phyloP scores from a whole-genome alignment of 352 stramenopile genomes.

The Pythium plurisporium region DNA sequence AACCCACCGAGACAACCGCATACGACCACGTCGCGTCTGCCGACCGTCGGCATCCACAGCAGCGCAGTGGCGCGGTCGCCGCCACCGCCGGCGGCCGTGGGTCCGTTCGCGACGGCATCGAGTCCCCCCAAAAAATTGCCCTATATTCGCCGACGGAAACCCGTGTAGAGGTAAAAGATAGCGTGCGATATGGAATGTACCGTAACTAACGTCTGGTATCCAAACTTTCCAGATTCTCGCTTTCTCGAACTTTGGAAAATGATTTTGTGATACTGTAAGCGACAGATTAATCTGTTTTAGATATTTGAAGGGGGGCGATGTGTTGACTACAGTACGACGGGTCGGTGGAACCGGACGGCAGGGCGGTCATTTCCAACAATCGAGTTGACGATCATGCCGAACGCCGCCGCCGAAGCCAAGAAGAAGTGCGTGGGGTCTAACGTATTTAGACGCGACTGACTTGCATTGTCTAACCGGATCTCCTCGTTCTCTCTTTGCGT shows the following conservation, averaged over 20 bases:
- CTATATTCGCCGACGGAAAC: constrained; percentile 13
- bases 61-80: no score
- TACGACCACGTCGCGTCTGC: no score
- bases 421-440: constrained; percentile 59
- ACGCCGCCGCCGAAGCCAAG: constrained; percentile 74
- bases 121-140: constrained; percentile 15
- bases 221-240: background rate
- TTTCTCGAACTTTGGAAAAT: constrained; percentile 10
- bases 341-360: background rate
- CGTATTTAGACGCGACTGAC: no score
- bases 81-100: no score
- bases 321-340: constrained; percentile 5
- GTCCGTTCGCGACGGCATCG: no score
- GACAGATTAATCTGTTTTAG: constrained; percentile 8
- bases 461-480: no score
- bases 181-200: background rate
- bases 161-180: no score
- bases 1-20: no score
- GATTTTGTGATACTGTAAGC: background rate
- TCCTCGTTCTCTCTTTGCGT: background rate
- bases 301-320: background rate
- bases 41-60: no score
- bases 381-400: constrained; percentile 37
- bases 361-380: background rate
- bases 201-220: background rate